These are phyloP conservation scores for Austropuccinia psidii DNA, from an alignment of 1,284 basidiomycete species.

Conservation along the genomic window DNA sequence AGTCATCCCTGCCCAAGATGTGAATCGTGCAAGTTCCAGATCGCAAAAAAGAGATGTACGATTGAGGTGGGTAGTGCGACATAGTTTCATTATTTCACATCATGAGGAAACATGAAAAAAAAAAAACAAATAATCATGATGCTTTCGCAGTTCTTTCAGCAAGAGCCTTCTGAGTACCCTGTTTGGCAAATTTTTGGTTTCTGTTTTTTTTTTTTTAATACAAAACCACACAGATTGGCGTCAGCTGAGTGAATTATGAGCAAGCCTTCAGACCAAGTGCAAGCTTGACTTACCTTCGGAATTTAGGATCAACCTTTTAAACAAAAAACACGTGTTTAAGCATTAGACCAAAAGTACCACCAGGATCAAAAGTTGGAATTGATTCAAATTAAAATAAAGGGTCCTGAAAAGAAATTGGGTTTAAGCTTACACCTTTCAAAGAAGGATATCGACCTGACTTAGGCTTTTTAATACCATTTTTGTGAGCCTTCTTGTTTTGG, in stretches of 20 bases:
- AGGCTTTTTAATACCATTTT: constrained; percentile 33
- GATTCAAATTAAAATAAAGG: too few species aligned
- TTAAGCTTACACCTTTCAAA: constrained; percentile 26
- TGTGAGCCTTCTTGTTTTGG: constrained; percentile 36
- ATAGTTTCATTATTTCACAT: too few species aligned
- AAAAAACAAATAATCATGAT: too few species aligned
- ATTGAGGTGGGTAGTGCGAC: too few species aligned
- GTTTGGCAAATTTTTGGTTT: constrained; percentile 35
- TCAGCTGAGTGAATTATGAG: not conserved
- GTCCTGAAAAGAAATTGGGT: not conserved
- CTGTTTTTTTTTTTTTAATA: not conserved
- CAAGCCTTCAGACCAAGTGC: too few species aligned
- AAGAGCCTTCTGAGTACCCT: constrained; percentile 30
- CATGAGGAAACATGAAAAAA: too few species aligned
- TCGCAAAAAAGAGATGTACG: too few species aligned
- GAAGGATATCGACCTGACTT: constrained; percentile 24
- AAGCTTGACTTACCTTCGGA: constrained; percentile 26
- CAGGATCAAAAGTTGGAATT: not conserved
- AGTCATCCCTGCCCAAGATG: too few species aligned
- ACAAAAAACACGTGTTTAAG: not conserved
- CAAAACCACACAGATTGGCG: not conserved
- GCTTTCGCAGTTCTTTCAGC: constrained; percentile 19
- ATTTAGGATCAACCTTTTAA: constrained; percentile 29
- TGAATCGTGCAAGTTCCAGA: too few species aligned
- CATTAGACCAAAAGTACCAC: not conserved